Evolutionary conservation across 768 basidiomycete genomes (phyloP), one percentile per base, ranked within the genome.

Genomic region (Russula emetica): DNA sequence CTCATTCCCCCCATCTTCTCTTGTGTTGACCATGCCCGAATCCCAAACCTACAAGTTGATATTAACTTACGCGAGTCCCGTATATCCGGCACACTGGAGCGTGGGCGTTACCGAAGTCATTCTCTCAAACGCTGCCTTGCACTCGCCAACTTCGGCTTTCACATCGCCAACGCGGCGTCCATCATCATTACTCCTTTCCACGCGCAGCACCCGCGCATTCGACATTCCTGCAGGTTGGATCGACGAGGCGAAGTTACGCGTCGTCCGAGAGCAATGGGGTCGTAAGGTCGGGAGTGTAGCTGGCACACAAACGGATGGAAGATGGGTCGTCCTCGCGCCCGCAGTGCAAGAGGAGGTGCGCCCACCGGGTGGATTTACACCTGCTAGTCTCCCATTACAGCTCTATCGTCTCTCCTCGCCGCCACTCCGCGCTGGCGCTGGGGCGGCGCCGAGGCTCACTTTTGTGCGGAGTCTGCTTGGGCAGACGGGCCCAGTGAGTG

Each of bases 81-180:
- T 93, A 49, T 92, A 89, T 71, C 91, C 91, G 4, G 78, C 78
- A 20, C 92, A 93, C 72, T 93, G 88, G 88, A 85, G 85, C 28
- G 82, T 86, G 34, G 89, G 88, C 36, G 85, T 83, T 5, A 89
- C 90, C 10, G 91, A 92, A 70, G 76, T 93, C 44, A 79, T 89
- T 55, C 88, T 93, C 52, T 79, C 83, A 72, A 62, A 28, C 64
- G 60, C 61, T 34, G 24, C 53, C 24, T 52, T 44, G 55, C 28
- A 56, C 18, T 8, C 47, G n/a, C 16, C 62, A 20, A 32, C 58
- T 32, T 26, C 44, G 59, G 28, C 60, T 62, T 64, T 69, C 58
- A 55, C 60, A 60, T 67, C 55, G 34, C 62, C 68, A 2, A 67
- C 71, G 16, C 74, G 80, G 30, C 77, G 87, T 72, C 74, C 74